Base-by-base conservation (phyloP, 495 filamentous ascomycete species). In the Durotheca rogersii region DNA sequence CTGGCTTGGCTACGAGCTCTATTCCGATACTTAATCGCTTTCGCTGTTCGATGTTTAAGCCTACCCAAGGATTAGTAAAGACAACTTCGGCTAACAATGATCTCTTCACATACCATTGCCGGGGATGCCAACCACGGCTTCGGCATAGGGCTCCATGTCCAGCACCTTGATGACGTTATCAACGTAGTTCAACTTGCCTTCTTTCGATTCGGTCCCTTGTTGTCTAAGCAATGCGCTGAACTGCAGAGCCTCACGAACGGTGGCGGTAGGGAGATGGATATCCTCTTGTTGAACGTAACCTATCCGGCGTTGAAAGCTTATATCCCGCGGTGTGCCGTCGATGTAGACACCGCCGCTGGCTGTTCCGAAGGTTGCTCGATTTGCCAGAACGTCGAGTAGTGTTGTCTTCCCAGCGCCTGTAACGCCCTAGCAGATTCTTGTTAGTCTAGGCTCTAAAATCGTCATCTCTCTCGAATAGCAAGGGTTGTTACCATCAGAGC, bases 281-380 rank as follows among this genome's bases (percentile, higher is more conserved):
- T 91, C 87, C 62, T 89, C 85, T 60, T 92, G 88, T 54, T 92
- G 84, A 7, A 85, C 88, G 54, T 90, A 92, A n/a, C 87, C 87
- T 4, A 84, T 88, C 66, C 86, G 86, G 1, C 87, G 79, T 53
- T 86, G 84, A 67, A 88, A 89, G 0, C 80, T 81, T 12, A 72
- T 70, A 56, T 86, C 81, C 7, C 80, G 74, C 27, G 69, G 75
- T 7, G 72, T 70, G 0, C 84, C 86, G 51, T 87, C 80, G 1
- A 90, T 79, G 1, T 81, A 65, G 72, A 86, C 82, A 21, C 83
- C 75, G 6, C 86, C 87, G 19, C 70, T 75, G 16, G 88, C 77
- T 6, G 85, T 76, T 21, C 86, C 87, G 71, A 84, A 81, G 0
- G 79, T 83, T 15, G 80, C 80, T 47, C 87, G 79, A 27, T 78